Evolutionary conservation across 768 basidiomycete genomes (phyloP), one percentile per base, ranked within the genome.

Genomic region (Podaxis carcinomalis): DNA sequence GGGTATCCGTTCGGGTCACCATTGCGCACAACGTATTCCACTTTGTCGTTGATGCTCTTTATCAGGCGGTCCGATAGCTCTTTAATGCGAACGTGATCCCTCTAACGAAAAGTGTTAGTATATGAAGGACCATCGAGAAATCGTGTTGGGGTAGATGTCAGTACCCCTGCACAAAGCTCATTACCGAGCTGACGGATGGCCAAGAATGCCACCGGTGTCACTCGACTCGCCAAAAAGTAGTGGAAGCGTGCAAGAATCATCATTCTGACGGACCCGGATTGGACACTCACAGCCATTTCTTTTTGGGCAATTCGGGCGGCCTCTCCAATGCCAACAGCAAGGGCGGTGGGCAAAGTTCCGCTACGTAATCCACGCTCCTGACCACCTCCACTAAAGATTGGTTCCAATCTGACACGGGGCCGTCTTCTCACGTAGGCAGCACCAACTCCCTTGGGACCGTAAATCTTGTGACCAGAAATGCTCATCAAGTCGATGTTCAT

Each of bases 401-500:
- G 97, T 70, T 98, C 97, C 66, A 98, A 75, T 56, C 97, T 82
- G 40, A 98, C 97, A 63, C 97, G 80, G 6, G 97, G 97, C 68
- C 95, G 76, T 68, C 97, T 78, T 63, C 97, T 82, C 53, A 99
- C 95, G 74, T 98, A 99, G 4, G 90, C 89, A 16, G 93, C 95
- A 42, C 97, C 97, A 35, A 98, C 75, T 5, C 97, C 97, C 73
- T 99, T 99, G 4, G 97, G 97, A 1, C 97, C 97, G 72, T 99
- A 99, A 3, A 99, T 74, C 78, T 99, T 99, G 80, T 99, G 97
- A 0, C 92, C 97, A 6, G 93, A 95, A 51, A 99, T 93, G 65
- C 92, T 93, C 88, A 98, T 87, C 47, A 97, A 80, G 77, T 99
- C 97, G 60, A 98, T 83, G 67, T 95, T 93, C 85, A 93, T 87